Percentiles rank a stretch among this genome's conserved stretches.
Conservation (phyloP, 306 rosid species). For the Cicer pinnatifidum region DNA sequence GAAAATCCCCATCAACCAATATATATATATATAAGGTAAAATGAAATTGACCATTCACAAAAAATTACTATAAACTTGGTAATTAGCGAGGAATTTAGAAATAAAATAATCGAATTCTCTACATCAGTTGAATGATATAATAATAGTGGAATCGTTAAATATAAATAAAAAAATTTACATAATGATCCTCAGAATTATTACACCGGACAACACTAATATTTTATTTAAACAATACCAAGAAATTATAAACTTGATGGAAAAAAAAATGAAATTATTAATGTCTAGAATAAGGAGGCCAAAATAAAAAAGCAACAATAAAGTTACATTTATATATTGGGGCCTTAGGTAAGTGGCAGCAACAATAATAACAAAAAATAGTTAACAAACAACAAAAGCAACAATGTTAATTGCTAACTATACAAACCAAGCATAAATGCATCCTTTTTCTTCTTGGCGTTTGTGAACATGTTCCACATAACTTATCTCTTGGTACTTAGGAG, state of each 20-base stretch:
- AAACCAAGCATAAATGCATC: slow-evolving; percentile 51
- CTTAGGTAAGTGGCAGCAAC: slow-evolving; percentile 36
- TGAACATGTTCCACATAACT: slow-evolving; percentile 43
- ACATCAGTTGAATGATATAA: too few relatives aligned
- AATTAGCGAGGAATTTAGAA: too few relatives aligned
- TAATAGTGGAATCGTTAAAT: too few relatives aligned
- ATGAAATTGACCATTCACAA: not conserved
- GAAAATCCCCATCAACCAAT: not conserved
- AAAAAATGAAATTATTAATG: slow-evolving; percentile 39
- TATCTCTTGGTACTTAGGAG: slow-evolving; percentile 39
- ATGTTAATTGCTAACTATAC: slow-evolving; percentile 27
- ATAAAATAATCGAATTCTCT: too few relatives aligned
- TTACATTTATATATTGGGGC: not conserved
- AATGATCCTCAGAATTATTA: too few relatives aligned
- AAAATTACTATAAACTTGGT: not conserved
- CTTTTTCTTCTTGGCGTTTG: slow-evolving; percentile 49
- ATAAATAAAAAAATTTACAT: too few relatives aligned
- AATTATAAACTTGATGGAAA: slow-evolving; percentile 1
- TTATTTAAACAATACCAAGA: too few relatives aligned
- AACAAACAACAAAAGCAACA: slow-evolving; percentile 6
- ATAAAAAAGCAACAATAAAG: too few relatives aligned
- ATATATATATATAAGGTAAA: not conserved
- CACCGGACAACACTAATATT: too few relatives aligned
- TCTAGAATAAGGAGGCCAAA: slow-evolving; percentile 28
- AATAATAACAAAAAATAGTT: slow-evolving; percentile 25